Evolutionary conservation across 2,329 filamentous ascomycete genomes (phyloP).

Genomic region (Microdochium paspali): DNA sequence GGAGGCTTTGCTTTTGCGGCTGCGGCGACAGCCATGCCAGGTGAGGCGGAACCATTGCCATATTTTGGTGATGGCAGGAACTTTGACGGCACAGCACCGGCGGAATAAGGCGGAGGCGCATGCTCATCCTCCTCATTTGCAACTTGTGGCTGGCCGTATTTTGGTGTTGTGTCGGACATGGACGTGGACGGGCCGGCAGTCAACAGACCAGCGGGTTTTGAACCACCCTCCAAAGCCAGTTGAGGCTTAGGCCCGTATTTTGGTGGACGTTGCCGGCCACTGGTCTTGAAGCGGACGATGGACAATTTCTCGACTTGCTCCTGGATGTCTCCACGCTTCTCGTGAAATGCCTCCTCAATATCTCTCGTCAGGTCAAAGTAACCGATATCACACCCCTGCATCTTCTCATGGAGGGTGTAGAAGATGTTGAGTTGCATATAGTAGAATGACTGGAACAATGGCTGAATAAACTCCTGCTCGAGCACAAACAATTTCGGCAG

Average conservation of each 20-base stretch:
- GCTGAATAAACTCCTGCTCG: slow-evolving; percentile 90
- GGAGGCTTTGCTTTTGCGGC: slow-evolving; percentile 61
- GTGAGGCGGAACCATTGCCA: slow-evolving; percentile 12
- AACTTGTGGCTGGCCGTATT: slow-evolving; percentile 9
- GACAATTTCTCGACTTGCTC: slow-evolving; percentile 73
- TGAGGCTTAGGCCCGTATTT: slow-evolving; percentile 52
- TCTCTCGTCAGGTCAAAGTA: slow-evolving; percentile 92
- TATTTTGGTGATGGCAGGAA: slow-evolving; percentile 20
- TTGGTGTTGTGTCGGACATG: slow-evolving; percentile 8
- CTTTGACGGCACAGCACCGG: slow-evolving; percentile 24
- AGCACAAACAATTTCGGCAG: slow-evolving; percentile 83
- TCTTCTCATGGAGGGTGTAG: slow-evolving; percentile 95
- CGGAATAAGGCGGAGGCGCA: slow-evolving; percentile 65
- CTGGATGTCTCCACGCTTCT: slow-evolving; percentile 82
- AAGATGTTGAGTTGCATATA: slow-evolving; percentile 99
- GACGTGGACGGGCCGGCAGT: slow-evolving; percentile 34
- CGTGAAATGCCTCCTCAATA: slow-evolving; percentile 82
- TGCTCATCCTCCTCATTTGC: slow-evolving; percentile 19
- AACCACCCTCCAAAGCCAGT: slow-evolving; percentile 33
- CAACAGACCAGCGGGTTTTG: slow-evolving; percentile 30
- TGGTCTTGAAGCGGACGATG: slow-evolving; percentile 88
- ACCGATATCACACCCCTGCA: slow-evolving; percentile 94
- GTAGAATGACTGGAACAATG: slow-evolving; percentile 97
- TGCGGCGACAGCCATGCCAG: slow-evolving; percentile 33
- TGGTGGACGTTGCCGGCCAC: slow-evolving; percentile 55